Conservation (phyloP, 1,284 basidiomycete genomes). For the Flammula alnicola region DNA sequence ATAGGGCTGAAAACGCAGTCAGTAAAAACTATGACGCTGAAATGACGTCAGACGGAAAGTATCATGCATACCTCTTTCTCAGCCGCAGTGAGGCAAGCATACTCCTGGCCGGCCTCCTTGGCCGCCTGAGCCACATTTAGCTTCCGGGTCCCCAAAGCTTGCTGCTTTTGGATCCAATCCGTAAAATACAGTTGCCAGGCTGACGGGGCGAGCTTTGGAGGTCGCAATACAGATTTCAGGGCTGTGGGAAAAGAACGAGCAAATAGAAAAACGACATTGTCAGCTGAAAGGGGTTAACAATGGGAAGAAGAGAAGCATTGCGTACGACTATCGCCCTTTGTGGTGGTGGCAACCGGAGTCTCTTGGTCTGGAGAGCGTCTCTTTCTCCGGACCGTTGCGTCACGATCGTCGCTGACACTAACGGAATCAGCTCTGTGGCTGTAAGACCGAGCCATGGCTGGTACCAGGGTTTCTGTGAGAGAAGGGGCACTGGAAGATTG, state of each 20-base stretch:
- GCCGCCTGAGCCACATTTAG: conserved; percentile 96
- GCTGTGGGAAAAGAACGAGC: conserved; percentile 42
- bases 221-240: conserved; percentile 74
- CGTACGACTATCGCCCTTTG: conserved; percentile 46
- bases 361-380: conserved; percentile 57
- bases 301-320: conserved; percentile 20
- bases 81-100: conserved; percentile 77
- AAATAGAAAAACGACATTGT: too few species aligned
- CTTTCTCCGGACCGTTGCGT: conserved; percentile 72
- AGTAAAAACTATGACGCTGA: conserved; percentile 32
- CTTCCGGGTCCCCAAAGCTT: conserved; percentile 78
- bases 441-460: conserved; percentile 57
- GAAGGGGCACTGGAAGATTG: conserved; percentile 76
- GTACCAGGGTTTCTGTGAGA: conserved; percentile 46
- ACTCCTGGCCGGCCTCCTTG: conserved; percentile 92
- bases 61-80: conserved; percentile 75
- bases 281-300: conserved; percentile 20
- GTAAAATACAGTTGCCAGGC: conserved; percentile 98
- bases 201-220: conserved; percentile 91
- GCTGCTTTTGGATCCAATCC: conserved; percentile 92
- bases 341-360: conserved; percentile 32
- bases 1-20: conserved; percentile 63
- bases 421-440: conserved; percentile 69
- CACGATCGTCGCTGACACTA: conserved; percentile 61
- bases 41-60: conserved; percentile 31